phyloP scores from a whole-genome alignment of 768 basidiomycete genomes.

The Sarcomyxa edulis region DNA sequence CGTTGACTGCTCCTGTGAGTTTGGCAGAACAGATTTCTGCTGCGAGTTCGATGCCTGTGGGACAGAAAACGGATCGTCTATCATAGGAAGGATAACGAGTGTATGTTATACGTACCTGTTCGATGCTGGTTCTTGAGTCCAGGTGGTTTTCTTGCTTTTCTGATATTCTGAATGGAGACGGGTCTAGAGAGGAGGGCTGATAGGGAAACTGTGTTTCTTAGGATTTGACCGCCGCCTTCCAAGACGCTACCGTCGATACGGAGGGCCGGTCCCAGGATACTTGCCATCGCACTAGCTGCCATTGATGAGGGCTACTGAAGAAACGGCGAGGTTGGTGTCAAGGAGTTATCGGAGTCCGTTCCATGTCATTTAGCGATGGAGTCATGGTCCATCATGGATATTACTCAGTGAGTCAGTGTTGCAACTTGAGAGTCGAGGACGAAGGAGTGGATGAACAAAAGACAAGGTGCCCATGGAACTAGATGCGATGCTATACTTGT shows the following conservation, averaged over 20 bases:
- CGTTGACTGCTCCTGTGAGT: slow-evolving; percentile 49
- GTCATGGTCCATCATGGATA: no score
- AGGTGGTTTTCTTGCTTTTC: slow-evolving; percentile 50
- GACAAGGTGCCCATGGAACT: no score
- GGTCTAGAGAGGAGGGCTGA: slow-evolving; percentile 62
- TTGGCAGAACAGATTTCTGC: slow-evolving; percentile 53
- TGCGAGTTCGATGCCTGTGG: slow-evolving; percentile 58
- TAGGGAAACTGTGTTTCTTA: slow-evolving; percentile 63
- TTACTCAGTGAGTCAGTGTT: no score
- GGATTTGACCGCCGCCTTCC: slow-evolving; percentile 67
- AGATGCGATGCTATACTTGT: no score
- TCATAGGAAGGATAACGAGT: background rate
- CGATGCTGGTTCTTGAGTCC: slow-evolving; percentile 73
- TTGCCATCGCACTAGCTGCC: no score
- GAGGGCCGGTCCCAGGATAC: no score
- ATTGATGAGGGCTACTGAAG: no score
- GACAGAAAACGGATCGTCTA: background rate
- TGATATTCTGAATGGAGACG: slow-evolving; percentile 55
- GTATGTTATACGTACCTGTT: slow-evolving; percentile 39
- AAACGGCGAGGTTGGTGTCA: no score
- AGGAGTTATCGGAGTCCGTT: no score
- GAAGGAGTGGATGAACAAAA: no score
- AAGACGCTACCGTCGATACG: slow-evolving; percentile 48
- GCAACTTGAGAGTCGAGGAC: no score
- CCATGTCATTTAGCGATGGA: no score